A percentile compares a stretch with the other conserved stretches of the same genome.
These are phyloP conservation scores for Kodamaea kakaduensis DNA, from an alignment of 805 yeast species.

Conservation along the genomic window DNA sequence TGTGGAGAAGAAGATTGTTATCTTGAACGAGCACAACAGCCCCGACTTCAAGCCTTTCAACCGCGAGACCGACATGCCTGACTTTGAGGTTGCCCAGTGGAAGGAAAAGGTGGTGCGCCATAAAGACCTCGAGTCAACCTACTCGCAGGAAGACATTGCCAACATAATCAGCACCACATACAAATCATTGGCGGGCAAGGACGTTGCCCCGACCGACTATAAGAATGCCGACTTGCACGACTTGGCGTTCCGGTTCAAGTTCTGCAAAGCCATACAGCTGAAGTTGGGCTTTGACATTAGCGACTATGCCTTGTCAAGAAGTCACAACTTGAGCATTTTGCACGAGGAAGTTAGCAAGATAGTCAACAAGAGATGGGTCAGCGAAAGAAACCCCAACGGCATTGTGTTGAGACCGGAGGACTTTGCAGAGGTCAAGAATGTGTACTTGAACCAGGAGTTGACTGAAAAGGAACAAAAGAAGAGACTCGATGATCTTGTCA, in stretches of 20 bases:
- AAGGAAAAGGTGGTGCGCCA: constrained; percentile 22
- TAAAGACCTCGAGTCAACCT: constrained; percentile 27
- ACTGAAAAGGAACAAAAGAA: constrained; percentile 42
- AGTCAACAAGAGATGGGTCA: constrained; percentile 42
- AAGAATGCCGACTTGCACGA: constrained; percentile 30
- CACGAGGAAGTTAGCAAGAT: constrained; percentile 33
- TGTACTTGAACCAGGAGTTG: constrained; percentile 51
- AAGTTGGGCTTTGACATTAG: constrained; percentile 50
- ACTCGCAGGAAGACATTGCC: constrained; percentile 21
- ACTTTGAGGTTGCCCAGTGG: constrained; percentile 35
- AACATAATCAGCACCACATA: constrained; percentile 25
- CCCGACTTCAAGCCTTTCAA: constrained; percentile 26
- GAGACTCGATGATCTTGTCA: constrained; percentile 43
- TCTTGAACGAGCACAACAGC: constrained; percentile 35
- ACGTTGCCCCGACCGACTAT: constrained; percentile 13
- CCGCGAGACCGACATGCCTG: constrained; percentile 30
- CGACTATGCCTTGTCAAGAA: constrained; percentile 44
- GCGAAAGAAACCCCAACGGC: constrained; percentile 73
- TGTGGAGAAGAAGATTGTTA: constrained; percentile 29
- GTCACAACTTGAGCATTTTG: constrained; percentile 39
- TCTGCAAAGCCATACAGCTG: constrained; percentile 46
- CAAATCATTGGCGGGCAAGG: constrained; percentile 17
- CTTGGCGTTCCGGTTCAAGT: constrained; percentile 45
- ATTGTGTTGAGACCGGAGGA: constrained; percentile 55
- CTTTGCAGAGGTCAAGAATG: constrained; percentile 51